Conservation (phyloP, 495 filamentous ascomycete genomes). For the Thermochaetoides thermophila region DNA sequence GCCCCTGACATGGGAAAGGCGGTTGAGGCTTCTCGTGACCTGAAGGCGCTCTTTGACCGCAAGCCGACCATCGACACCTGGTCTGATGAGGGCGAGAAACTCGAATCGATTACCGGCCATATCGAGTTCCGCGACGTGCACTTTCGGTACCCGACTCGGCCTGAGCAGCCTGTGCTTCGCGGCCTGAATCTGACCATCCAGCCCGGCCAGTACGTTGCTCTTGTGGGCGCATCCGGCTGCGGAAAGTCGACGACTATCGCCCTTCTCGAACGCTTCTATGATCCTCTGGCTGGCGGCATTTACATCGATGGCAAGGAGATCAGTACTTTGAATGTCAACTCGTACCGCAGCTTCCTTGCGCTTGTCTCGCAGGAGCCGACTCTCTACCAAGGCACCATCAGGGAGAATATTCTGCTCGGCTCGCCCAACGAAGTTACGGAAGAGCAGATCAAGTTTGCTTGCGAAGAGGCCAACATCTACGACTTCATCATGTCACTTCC, state of each 20-base stretch:
- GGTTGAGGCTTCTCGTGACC: constrained; percentile 17
- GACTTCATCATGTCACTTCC: constrained; percentile 54
- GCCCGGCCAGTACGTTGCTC: constrained; percentile 52
- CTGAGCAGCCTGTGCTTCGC: constrained; percentile 39
- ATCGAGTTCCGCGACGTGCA: constrained; percentile 46
- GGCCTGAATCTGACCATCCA: constrained; percentile 43
- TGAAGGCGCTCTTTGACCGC: constrained; percentile 28
- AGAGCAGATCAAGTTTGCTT: constrained; percentile 42
- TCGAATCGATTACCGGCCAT: constrained; percentile 37
- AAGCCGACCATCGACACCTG: constrained; percentile 37
- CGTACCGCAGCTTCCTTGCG: constrained; percentile 42
- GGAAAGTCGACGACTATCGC: constrained; percentile 65
- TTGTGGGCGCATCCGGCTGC: constrained; percentile 61
- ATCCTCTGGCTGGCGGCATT: constrained; percentile 42
- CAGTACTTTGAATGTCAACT: constrained; percentile 29
- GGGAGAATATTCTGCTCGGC: constrained; percentile 47
- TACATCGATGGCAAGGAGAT: constrained; percentile 41
- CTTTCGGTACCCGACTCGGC: constrained; percentile 48
- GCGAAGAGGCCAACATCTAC: constrained; percentile 48
- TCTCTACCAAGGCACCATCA: constrained; percentile 40
- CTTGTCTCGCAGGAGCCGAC: constrained; percentile 54
- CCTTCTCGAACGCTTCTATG: constrained; percentile 55
- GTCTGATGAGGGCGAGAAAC: constrained; percentile 51
- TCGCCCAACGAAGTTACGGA: constrained; percentile 29
- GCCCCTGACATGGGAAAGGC: constrained; percentile 29